These are phyloP conservation scores for Cinnamomum chago DNA, from an alignment of 164 flowering plant genomes.

Conservation along the genomic window DNA sequence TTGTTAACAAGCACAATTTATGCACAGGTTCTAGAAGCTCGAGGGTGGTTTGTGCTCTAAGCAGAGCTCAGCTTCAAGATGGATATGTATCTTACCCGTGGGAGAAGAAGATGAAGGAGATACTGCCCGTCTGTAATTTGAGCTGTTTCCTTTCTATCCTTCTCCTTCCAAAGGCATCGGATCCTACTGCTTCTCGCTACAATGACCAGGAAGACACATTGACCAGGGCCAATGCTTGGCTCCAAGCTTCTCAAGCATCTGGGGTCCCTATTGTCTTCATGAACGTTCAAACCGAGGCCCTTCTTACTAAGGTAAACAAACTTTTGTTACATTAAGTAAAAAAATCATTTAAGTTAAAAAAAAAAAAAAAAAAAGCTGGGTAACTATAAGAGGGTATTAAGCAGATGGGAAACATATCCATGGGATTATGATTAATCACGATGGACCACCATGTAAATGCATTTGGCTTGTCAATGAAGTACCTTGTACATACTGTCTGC, in stretches of 20 bases:
- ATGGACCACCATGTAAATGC: too few species aligned
- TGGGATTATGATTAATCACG: too few species aligned
- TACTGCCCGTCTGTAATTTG: conserved; percentile 56
- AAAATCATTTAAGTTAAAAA: too few species aligned
- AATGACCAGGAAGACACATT: conserved; percentile 88
- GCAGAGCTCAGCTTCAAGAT: conserved; percentile 63
- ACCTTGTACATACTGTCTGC: too few species aligned
- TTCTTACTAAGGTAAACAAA: conserved; percentile 81
- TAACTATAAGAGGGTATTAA: too few species aligned
- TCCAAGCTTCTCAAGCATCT: conserved; percentile 64
- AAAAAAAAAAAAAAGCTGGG: too few species aligned
- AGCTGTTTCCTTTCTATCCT: conserved; percentile 82
- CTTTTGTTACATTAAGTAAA: too few species aligned
- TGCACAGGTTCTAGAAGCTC: conserved; percentile 67
- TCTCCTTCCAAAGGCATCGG: conserved; percentile 75
- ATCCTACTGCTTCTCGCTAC: conserved; percentile 50
- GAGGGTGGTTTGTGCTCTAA: conserved; percentile 61
- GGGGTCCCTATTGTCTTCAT: conserved; percentile 81
- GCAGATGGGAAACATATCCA: too few species aligned
- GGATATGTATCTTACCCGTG: conserved; percentile 85
- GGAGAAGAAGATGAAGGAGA: conserved; percentile 74
- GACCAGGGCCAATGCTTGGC: conserved; percentile 91
- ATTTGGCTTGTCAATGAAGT: too few species aligned
- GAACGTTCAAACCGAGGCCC: conserved; percentile 87
- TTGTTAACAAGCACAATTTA: background rate